Percentiles rank a stretch among this genome's conserved stretches.
phyloP scores from a whole-genome alignment of 179 eudicot species.

The Pouteria campechiana region DNA sequence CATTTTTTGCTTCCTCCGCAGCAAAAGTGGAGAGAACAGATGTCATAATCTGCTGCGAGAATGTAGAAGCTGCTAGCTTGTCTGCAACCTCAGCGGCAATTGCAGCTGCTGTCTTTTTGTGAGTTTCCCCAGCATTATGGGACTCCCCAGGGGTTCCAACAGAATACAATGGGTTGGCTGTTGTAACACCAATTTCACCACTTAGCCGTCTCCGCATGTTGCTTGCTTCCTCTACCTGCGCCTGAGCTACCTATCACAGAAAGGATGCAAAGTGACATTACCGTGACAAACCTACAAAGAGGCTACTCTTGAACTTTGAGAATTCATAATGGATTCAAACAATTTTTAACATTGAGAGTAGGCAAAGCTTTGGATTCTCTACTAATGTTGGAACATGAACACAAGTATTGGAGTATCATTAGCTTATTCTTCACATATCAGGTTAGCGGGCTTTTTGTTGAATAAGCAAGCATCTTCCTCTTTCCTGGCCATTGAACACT shows the following conservation, averaged over 20 bases:
- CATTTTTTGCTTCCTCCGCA: constrained; percentile 75
- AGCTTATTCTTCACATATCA: too few relatives aligned
- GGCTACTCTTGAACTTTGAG: neutral
- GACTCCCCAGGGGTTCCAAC: constrained; percentile 10
- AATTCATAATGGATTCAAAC: too few relatives aligned
- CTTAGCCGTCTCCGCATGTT: constrained; percentile 50
- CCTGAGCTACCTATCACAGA: constrained; percentile 63
- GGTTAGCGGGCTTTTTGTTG: too few relatives aligned
- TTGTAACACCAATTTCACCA: constrained; percentile 47
- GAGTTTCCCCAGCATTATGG: constrained; percentile 16
- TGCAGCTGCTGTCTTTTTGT: constrained; percentile 63
- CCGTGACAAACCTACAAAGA: neutral
- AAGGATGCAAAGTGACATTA: neutral
- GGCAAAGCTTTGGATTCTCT: too few relatives aligned
- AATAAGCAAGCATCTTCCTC: too few relatives aligned
- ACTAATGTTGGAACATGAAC: too few relatives aligned
- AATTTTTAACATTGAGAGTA: too few relatives aligned
- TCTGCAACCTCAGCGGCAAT: constrained; percentile 96
- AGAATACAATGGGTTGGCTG: constrained; percentile 16
- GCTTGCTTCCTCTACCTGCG: constrained; percentile 59
- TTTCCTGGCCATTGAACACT: too few relatives aligned
- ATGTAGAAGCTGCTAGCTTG: constrained; percentile 83
- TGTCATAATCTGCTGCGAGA: constrained; percentile 84
- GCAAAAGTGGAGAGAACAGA: constrained; percentile 93
- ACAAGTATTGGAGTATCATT: too few relatives aligned